Base-by-base conservation (phyloP, 495 filamentous ascomycete species). In the Xylaria grammica region DNA sequence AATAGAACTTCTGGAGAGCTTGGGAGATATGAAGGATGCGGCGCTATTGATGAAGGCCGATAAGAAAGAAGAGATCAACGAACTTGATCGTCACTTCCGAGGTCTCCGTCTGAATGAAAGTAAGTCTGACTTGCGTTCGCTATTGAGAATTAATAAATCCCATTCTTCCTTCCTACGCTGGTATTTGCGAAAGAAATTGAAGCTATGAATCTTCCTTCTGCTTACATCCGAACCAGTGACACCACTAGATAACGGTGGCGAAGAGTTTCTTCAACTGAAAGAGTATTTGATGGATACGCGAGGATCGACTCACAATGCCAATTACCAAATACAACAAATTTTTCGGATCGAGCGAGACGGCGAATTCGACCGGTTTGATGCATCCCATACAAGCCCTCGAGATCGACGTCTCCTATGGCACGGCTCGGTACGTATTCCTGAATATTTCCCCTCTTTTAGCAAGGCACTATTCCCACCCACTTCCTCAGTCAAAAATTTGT, bases 331-430 rank as follows among this genome's bases (percentile, higher is more conserved):
- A n/a, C 77, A 90, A 56, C 81, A 89, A 52, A 94, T 97, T 65
- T 97, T 96, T 80, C 87, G 92, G 11, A 89, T 96, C 50, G 87
- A 91, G 62, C 88, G 92, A 7, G 65, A 84, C n/a, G 90, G 90
- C 45, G 93, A 96, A 74, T 71, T 76, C 17, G 86, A 88, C 0
- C 86, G 90, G 3, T 92, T 93, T 73, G 72, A 84, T 2, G 75
- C 83, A n/a, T 85, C 82, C 4, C 72, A 83, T 24, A 78, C 73
- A 0, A 50, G 79, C 29, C 52, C 66, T 17, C 64, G 67, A 55
- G 82, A 93, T 67, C 85, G 89, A 30, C 85, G 89, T 24, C 86
- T 96, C 10, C 82, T 97, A 3, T 97, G 93, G 93, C 93, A 96
- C 70, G 92, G 91, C 8, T 89, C 87, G 20, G 40, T 42, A 42